Evolutionary conservation across 345 rosid species (phyloP), one percentile per base, ranked within the genome.

Genomic region (Sisymbrium altissimum): DNA sequence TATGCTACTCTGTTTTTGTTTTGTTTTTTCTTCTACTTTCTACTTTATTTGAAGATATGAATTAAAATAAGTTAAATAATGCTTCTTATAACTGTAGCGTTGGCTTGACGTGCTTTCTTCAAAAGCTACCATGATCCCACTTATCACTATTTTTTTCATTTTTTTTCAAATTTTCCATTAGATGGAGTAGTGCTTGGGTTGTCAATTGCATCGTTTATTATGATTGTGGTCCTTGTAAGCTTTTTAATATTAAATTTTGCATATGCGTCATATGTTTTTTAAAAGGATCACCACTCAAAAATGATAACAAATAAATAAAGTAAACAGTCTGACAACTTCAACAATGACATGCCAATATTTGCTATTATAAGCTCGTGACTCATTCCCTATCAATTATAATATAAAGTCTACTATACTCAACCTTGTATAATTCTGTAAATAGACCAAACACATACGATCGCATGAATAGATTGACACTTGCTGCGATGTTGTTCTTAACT

Each of bases 1-100:
- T 82, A 85, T 87, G 93, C 85, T 68, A 55, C 44, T 74, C 74
- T 71, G 66, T 74, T 60, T 64, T 77, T 46, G 68, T 60, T 40
- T 39, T 38, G 7, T 19, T 32, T 17, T 56, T 17, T 46, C 23
- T 9, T 9, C 5, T 8, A 7, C 23, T 46, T 43, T 64, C 23
- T 18, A 38, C 43, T 71, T 61, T 70, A 19, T 52, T 30, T 41
- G 10, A 44, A 40, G 45, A 63, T 64, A 41, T 18, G 8, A 27
- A 21, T 0, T 15, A 30, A 38, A 17, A 36, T 19, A 36, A 38
- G 30, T 35, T 4, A 14, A 58, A 64, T 43, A 14, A 73, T 73
- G 57, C 48, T 1, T 66, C 54, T 58, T 64, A 9, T 65, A 58
- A 66, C 68, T 66, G 53, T 62, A 30, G 73, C 79, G 78, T 75